Evolutionary conservation across 805 yeast genomes (phyloP).

Genomic region (Metschnikowia hibisci): DNA sequence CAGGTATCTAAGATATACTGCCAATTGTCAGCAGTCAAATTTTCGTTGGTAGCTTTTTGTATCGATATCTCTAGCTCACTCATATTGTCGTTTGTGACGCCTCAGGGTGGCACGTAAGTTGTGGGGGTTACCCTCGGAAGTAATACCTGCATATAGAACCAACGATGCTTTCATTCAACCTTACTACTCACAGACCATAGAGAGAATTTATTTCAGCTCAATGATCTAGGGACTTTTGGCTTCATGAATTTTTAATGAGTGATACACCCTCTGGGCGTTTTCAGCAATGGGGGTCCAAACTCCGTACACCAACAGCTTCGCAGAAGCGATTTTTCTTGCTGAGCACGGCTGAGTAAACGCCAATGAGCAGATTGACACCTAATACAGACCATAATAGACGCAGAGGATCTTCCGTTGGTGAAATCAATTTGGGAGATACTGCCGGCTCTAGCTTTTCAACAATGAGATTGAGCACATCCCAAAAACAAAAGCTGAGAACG

Average conservation of each 20-base stretch:
- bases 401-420: slow-evolving; percentile 71
- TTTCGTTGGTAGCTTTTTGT: slow-evolving; percentile 38
- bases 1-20: slow-evolving; percentile 42
- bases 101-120: not conserved
- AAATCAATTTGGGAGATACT: slow-evolving; percentile 70
- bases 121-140: slow-evolving; percentile 1
- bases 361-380: slow-evolving; percentile 13
- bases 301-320: not conserved
- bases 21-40: slow-evolving; percentile 42
- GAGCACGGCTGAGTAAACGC: not conserved
- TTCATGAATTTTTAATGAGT: no score
- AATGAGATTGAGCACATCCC: slow-evolving; percentile 47
- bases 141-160: not conserved
- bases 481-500: slow-evolving; percentile 32
- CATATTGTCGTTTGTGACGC: slow-evolving; percentile 4
- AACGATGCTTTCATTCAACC: not conserved
- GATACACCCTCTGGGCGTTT: no score
- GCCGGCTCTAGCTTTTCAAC: slow-evolving; percentile 65
- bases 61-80: slow-evolving; percentile 21
- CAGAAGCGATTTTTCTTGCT: not conserved
- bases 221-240: no score
- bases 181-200: no score
- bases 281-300: not conserved
- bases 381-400: slow-evolving; percentile 23
- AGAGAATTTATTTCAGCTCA: no score